Conservation (phyloP, 306 rosid genomes). For the Vicia faba region DNA sequence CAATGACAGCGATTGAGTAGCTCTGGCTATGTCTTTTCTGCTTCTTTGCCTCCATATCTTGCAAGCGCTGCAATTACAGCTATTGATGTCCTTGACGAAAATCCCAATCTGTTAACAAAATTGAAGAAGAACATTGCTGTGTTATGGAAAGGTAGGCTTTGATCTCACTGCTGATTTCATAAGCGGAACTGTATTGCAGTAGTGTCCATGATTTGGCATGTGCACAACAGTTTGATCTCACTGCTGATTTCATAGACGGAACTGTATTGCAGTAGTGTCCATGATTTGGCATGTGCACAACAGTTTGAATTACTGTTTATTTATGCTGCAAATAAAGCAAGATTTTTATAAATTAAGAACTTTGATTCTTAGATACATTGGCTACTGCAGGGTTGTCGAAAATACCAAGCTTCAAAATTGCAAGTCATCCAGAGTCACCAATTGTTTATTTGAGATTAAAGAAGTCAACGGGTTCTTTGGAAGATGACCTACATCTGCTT, state of each 20-base stretch:
- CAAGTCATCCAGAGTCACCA: conserved; percentile 85
- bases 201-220: conserved; percentile 14
- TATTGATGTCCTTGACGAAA: conserved; percentile 80
- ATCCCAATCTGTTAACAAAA: conserved; percentile 69
- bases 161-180: conserved; percentile 31
- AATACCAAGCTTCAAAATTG: conserved; percentile 59
- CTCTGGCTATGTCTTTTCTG: conserved; percentile 96
- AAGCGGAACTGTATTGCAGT: conserved; percentile 12
- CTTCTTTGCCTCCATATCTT: conserved; percentile 97
- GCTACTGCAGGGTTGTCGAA: conserved; percentile 69
- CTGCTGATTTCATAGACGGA: conserved; percentile 1
- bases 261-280: conserved; percentile 24
- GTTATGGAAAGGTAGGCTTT: conserved; percentile 70
- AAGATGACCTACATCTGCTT: conserved; percentile 67
- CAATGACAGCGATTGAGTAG: conserved; percentile 88
- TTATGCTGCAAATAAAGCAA: not conserved
- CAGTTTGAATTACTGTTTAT: conserved; percentile 10
- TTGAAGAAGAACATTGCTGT: conserved; percentile 65
- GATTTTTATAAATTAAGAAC: conserved; percentile 8
- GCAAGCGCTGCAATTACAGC: conserved; percentile 92
- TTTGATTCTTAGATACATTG: conserved; percentile 33
- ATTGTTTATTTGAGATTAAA: conserved; percentile 76
- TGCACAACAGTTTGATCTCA: too few relatives aligned
- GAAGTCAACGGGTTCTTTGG: conserved; percentile 67
- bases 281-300: conserved; percentile 12